Evolutionary conservation across 1,139 yeast species (phyloP), one percentile per base, ranked within the genome.

Genomic region (Protomyces lactucae-debilis): DNA sequence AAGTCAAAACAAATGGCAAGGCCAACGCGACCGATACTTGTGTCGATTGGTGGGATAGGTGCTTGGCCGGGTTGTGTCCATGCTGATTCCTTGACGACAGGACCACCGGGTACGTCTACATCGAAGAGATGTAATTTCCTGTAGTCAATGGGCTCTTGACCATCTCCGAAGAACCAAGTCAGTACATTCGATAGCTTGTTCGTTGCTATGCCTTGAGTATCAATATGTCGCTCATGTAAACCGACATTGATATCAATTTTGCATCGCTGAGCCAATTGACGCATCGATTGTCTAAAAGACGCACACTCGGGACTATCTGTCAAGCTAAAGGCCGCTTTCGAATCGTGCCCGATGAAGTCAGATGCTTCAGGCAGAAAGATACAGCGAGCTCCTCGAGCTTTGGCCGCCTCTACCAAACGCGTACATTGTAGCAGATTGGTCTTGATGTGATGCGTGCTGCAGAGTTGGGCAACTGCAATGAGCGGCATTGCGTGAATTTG

Each of bases 301-400:
- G 83, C 77, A 14, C 78, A 76, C 0, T 75, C 77, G 1, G 86
- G 82, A 1, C 82, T 70, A 48, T 78, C 73, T 0, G 87, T 90
- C 37, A 92, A 76, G 40, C 77, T 71, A 61, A 80, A 77, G 1
- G 96, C 86, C 69, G 89, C 92, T 0, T 74, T 74, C 0, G 95
- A 85, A 55, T 60, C 32, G 3, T 56, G 78, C 3, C 96, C 87
- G 53, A 93, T 80, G 73, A 90, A 93, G 72, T 93, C 98, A 0
- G 93, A 82, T 0, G 98, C 98, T 73, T 93, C 99, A 1, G 98
- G 98, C 52, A 93, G 80, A 72, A 92, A 91, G 9, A 92, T 48
- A 2, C 89, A 83, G 67, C 81, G 77, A 10, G 86, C 90, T 3
- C 85, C 80, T 10, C 46, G 37, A 8, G 48, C 36, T 9, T 57